phyloP scores from a whole-genome alignment of 805 yeast genomes.

The Myxozyma sirexii region DNA sequence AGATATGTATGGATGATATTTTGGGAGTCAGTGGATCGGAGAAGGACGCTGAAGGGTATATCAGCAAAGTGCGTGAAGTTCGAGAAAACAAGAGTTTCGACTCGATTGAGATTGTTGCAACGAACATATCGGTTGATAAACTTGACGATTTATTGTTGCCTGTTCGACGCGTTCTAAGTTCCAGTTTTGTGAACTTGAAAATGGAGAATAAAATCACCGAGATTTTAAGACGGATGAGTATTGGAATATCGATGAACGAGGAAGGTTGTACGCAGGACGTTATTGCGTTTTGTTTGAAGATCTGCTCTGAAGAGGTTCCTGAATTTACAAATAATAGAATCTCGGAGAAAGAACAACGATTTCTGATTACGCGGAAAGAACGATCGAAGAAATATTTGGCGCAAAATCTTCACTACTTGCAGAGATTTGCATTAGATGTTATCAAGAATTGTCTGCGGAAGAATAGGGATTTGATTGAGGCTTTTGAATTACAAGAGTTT shows the following conservation, averaged over 20 bases:
- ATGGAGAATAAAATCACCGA: conserved; percentile 78
- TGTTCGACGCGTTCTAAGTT: conserved; percentile 59
- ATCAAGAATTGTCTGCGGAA: conserved; percentile 70
- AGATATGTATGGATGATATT: conserved; percentile 83
- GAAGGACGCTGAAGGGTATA: conserved; percentile 91
- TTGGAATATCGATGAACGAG: conserved; percentile 76
- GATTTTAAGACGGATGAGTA: conserved; percentile 69
- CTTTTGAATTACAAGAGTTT: conserved; percentile 67
- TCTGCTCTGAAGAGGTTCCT: conserved; percentile 43
- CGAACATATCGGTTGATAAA: conserved; percentile 58
- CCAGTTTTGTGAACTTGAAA: conserved; percentile 66
- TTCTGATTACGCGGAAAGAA: conserved; percentile 51
- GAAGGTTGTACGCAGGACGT: conserved; percentile 61
- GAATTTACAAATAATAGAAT: conserved; percentile 45
- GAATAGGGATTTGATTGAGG: conserved; percentile 61
- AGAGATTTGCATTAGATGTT: conserved; percentile 75
- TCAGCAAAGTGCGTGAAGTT: conserved; percentile 83
- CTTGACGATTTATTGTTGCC: conserved; percentile 69
- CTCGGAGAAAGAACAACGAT: conserved; percentile 17
- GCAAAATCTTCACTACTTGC: conserved; percentile 62
- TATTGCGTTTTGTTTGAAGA: conserved; percentile 71
- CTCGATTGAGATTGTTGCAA: conserved; percentile 75
- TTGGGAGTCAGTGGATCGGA: conserved; percentile 93
- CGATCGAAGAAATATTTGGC: conserved; percentile 55
- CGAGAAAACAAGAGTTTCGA: conserved; percentile 87